Evolutionary conservation across 208 protist genomes (phyloP), one percentile per base, ranked within the genome.

Genomic region (Crithidia acanthocephali): DNA sequence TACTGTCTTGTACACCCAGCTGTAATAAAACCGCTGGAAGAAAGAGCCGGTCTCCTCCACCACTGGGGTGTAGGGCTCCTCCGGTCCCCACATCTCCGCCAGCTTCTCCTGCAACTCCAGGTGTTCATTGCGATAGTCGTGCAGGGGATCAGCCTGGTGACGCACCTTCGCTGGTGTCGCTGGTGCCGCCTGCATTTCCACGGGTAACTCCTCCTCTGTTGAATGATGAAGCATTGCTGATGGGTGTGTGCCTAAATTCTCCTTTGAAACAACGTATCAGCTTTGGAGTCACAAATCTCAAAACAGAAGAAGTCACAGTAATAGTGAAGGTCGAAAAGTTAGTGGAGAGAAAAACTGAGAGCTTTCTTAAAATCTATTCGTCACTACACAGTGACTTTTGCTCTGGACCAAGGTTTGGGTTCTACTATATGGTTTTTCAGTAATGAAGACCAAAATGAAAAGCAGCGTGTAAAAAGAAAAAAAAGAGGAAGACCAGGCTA

Each of bases 81-180:
- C 67, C 0, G 61, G 42, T 15, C 87, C 87, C 87, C 87, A 92
- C 44, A 92, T 44, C 56, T 81, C 63, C 7, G 52, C 44, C 45
- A 90, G 48, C 20, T 52, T 60, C 40, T 68, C 30, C 22, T 64
- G 64, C 44, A 83, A 27, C 30, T 23, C 28, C 22, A 61, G 42
- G 44, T 68, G 51, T 22, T 23, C 44, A 23, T 61, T 45, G 27
- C 76, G 42, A 45, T 78, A 81, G 27, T 62, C 44, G 22, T 55
- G 33, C 37, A 64, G 58, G 15, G 47, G 58, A 18, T 73, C 58
- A 16, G 47, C 32, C 23, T 47, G 47, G 25, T 73, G 58, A 22
- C 8, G 57, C 18, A 22, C 23, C 61, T 42, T 15, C n/a, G 51
- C 35, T 9, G 68, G 4, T 1, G 25, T 18, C 28, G 55, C 25